phyloP scores from a whole-genome alignment of 108 stramenopile genomes.

The Nannochloropsis salina region DNA sequence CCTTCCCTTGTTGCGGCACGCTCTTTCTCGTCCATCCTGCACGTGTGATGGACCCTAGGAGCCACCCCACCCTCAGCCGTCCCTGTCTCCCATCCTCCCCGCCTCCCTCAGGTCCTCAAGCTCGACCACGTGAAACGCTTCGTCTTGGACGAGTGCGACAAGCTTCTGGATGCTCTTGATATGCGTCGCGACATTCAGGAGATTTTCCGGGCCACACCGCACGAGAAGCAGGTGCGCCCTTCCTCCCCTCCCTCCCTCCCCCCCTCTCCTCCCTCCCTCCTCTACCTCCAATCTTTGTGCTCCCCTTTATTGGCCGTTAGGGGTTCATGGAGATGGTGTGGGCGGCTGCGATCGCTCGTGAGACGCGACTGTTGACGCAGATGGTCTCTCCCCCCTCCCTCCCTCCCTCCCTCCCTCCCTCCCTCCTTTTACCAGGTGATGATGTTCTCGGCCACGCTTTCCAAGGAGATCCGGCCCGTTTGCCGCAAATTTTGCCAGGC shows the following conservation, averaged over 20 bases:
- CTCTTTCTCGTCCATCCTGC: no score
- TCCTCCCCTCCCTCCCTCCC: constrained; percentile 1
- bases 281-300: no score
- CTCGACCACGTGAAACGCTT: constrained; percentile 94
- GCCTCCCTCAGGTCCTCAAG: constrained; percentile 58
- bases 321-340: no score
- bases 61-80: no score
- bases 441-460: constrained; percentile 97
- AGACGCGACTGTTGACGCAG: no score
- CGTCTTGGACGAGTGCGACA: constrained; percentile 99
- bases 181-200: constrained; percentile 97
- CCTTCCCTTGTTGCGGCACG: no score
- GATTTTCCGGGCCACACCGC: constrained; percentile 97
- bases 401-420: constrained; percentile 10
- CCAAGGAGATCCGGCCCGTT: constrained; percentile 94
- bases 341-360: no score
- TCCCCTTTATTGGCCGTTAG: no score
- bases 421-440: constrained; percentile 62
- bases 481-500: constrained; percentile 99
- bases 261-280: no score
- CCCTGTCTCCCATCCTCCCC: no score
- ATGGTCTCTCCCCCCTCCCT: no score
- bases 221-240: constrained; percentile 75
- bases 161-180: constrained; percentile 72
- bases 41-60: no score